Evolutionary conservation across 2,329 filamentous ascomycete species (phyloP), one percentile per base, ranked within the genome.

Genomic region (Claviceps africana): DNA sequence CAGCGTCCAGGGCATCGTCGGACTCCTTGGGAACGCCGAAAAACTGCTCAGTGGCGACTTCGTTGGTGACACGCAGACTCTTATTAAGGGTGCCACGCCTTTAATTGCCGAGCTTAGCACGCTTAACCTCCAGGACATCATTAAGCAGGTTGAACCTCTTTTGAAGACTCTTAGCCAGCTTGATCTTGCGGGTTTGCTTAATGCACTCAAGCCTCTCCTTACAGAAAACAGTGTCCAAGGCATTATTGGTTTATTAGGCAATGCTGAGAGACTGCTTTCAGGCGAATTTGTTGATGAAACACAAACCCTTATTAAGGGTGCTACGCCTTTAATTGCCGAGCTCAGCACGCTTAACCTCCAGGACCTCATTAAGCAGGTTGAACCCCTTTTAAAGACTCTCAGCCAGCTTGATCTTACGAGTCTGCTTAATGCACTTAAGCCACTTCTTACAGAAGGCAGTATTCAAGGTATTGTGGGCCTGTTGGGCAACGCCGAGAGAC

Each of bases 391-490:
- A 1, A 47, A 25, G 15, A 33, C 17, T 1, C 44, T 46, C 1
- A n/a, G 44, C 11, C 61, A 67, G 55, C 56, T 68, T 19, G 65
- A 68, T 39, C 59, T 68, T 0, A 55, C 64, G 15, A 58, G 61
- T 5, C 31, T 69, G 1, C 45, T 68, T 9, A 54, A 56, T 25
- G 51, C 64, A 1, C 39, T 66, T 2, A 46, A 54, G 1, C 64
- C 64, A 0, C 51, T 66, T 1, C 58, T 66, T 15, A 64, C 62
- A 1, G 46, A 57, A 5, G 53, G 63, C 10, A 59, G 58, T 2
- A 57, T 67, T 50, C 55, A 59, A 35, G 64, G 64, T 5, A 61
- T 69, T 30, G 58, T 69, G n/a, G 56, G 64, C 17, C 53, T 70
- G 1, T 50, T 64, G 0, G 57, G 56, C 8, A 66, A 65, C 21